A percentile compares a stretch with the other conserved stretches of the same genome.
Evolutionary conservation across 176 grass and related monocot genomes (phyloP).

Genomic region (Oryza glumipatula): DNA sequence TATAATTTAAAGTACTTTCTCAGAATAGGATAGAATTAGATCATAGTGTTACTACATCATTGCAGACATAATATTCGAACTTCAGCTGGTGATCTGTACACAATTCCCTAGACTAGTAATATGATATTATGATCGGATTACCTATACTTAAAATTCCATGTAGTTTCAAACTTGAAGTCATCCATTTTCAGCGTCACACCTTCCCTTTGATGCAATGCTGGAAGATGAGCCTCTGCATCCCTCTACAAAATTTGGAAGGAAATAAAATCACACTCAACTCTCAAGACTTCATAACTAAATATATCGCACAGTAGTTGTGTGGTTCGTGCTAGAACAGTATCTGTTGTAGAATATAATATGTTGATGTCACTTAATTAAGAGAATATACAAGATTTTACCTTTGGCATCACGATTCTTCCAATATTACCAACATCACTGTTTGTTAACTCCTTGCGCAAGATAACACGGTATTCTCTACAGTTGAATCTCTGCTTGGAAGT

Average conservation of each 20-base stretch:
- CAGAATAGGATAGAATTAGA: neutral
- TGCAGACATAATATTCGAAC: conserved; percentile 4
- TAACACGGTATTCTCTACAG: conserved; percentile 46
- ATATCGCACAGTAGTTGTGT: neutral
- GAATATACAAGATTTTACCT: conserved; percentile 52
- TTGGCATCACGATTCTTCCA: conserved; percentile 87
- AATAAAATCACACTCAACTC: neutral
- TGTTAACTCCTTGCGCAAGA: conserved; percentile 83
- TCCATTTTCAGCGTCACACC: conserved; percentile 72
- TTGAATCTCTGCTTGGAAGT: conserved; percentile 47
- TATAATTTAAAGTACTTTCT: neutral
- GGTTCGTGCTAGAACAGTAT: neutral
- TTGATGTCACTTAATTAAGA: neutral
- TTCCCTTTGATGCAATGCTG: conserved; percentile 69
- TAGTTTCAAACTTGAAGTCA: conserved; percentile 60
- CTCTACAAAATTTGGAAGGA: conserved; percentile 57
- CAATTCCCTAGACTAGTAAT: neutral
- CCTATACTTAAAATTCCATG: conserved; percentile 97
- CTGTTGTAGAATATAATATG: neutral
- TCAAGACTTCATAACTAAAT: neutral
- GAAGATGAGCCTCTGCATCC: conserved; percentile 81
- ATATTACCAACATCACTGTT: conserved; percentile 88
- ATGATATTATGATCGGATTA: conserved; percentile 16
- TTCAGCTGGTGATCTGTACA: neutral
- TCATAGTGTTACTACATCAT: neutral